Conservation (phyloP, 257 asterid genomes). For the Forsythia viridissima region DNA sequence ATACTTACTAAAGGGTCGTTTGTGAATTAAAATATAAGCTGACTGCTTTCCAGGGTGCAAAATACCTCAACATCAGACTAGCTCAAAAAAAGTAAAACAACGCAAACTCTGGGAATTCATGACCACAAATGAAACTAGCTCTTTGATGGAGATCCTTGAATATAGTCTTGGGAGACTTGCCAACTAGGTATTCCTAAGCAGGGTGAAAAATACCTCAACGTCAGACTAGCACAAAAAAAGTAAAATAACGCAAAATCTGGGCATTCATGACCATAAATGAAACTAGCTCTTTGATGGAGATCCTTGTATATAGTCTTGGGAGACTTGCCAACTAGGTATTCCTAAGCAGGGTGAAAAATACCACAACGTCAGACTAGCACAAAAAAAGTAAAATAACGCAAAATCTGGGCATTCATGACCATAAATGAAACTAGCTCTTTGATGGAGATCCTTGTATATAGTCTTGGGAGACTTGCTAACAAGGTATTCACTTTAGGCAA, state of each 20-base stretch:
- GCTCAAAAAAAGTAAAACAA: not conserved
- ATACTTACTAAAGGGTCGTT: not conserved
- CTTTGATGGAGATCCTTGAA: not conserved
- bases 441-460: not conserved
- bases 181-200: not conserved
- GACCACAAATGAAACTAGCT: not conserved
- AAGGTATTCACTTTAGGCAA: not conserved
- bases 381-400: not conserved
- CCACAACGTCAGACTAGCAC: not conserved
- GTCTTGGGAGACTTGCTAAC: not conserved
- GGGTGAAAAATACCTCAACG: not conserved
- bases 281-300: not conserved
- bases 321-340: not conserved
- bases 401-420: not conserved
- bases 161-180: not conserved
- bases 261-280: not conserved
- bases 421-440: not conserved
- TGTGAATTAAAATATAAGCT: not conserved
- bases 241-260: not conserved
- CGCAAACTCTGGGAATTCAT: not conserved
- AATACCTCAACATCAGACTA: not conserved
- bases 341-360: not conserved
- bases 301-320: not conserved
- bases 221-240: not conserved
- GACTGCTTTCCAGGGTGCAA: not conserved